These are phyloP conservation scores for Pestalotiopsis sp. DNA, from an alignment of 2,329 filamentous ascomycete species.

Conservation along the genomic window DNA sequence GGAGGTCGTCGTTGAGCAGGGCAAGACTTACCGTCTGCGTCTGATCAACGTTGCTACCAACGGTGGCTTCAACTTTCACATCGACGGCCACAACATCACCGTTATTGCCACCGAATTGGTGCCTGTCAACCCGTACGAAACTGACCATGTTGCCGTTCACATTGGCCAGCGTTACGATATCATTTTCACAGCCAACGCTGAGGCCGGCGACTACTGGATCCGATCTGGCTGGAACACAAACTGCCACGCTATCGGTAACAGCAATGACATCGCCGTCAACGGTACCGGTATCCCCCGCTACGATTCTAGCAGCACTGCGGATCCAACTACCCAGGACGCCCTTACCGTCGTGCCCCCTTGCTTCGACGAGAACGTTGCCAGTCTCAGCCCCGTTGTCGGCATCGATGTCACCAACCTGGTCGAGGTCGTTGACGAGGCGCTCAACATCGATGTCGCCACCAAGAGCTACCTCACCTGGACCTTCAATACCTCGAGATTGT, in stretches of 20 bases:
- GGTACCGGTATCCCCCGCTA: constrained; percentile 50
- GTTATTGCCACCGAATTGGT: constrained; percentile 58
- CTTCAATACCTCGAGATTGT: too few relatives aligned
- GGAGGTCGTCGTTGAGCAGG: constrained; percentile 34
- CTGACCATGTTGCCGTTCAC: constrained; percentile 37
- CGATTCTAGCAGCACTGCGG: constrained; percentile 19
- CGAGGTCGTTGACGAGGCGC: too few relatives aligned
- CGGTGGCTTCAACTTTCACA: constrained; percentile 22
- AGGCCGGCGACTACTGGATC: constrained; percentile 43
- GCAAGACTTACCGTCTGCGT: constrained; percentile 44
- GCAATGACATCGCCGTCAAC: constrained; percentile 31
- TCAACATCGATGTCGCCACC: too few relatives aligned
- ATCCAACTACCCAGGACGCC: too few relatives aligned
- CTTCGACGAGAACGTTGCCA: too few relatives aligned
- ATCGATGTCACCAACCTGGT: too few relatives aligned
- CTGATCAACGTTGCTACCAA: constrained; percentile 38
- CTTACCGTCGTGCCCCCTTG: too few relatives aligned
- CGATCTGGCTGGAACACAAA: constrained; percentile 34
- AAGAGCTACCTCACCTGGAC: too few relatives aligned
- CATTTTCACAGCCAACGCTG: constrained; percentile 39
- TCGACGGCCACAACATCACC: constrained; percentile 53
- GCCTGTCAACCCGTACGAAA: constrained; percentile 52
- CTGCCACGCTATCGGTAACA: constrained; percentile 21
- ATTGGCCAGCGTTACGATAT: constrained; percentile 41
- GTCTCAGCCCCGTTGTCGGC: too few relatives aligned